Evolutionary conservation across 148 eudicot genomes (phyloP).

Genomic region (Rhododendron griersonianum): DNA sequence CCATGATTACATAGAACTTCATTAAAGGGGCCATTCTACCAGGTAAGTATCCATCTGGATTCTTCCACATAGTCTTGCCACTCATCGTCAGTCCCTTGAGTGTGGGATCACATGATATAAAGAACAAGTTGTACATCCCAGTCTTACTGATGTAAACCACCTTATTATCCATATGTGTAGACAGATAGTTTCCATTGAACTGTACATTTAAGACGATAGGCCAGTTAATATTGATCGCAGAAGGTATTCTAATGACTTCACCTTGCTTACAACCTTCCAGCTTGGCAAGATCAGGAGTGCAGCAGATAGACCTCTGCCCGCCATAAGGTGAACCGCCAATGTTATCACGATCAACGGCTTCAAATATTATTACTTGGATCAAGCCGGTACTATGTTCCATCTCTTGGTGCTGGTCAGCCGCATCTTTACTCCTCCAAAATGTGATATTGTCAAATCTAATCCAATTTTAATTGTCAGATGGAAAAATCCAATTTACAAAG

Average conservation of each 20-base stretch:
- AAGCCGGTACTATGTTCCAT: slow-evolving; percentile 64
- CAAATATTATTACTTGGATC: slow-evolving; percentile 79
- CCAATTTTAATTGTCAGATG: slow-evolving; percentile 11
- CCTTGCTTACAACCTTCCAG: slow-evolving; percentile 96
- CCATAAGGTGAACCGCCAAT: slow-evolving; percentile 98
- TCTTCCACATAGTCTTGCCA: slow-evolving; percentile 91
- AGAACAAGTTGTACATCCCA: slow-evolving; percentile 96
- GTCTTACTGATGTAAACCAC: slow-evolving; percentile 64
- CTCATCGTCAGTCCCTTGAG: slow-evolving; percentile 66
- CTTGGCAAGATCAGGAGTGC: slow-evolving; percentile 98
- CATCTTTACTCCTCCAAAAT: slow-evolving; percentile 81
- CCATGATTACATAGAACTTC: slow-evolving; percentile 76
- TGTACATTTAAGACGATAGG: slow-evolving; percentile 65
- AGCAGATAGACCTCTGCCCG: slow-evolving; percentile 91
- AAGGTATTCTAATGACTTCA: slow-evolving; percentile 69
- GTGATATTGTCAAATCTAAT: slow-evolving; percentile 84
- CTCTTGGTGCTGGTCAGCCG: slow-evolving; percentile 46
- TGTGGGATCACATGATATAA: slow-evolving; percentile 83
- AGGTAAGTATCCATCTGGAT: slow-evolving; percentile 91
- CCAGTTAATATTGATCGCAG: slow-evolving; percentile 66
- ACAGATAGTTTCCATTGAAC: slow-evolving; percentile 54
- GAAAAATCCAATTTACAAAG: not conserved
- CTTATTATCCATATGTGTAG: slow-evolving; percentile 51
- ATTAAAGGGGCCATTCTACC: slow-evolving; percentile 96
- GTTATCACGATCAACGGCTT: slow-evolving; percentile 95